A percentile compares a stretch with the other conserved stretches of the same genome.
Conservation (phyloP, 257 asterid genomes). For the Mentha longifolia region DNA sequence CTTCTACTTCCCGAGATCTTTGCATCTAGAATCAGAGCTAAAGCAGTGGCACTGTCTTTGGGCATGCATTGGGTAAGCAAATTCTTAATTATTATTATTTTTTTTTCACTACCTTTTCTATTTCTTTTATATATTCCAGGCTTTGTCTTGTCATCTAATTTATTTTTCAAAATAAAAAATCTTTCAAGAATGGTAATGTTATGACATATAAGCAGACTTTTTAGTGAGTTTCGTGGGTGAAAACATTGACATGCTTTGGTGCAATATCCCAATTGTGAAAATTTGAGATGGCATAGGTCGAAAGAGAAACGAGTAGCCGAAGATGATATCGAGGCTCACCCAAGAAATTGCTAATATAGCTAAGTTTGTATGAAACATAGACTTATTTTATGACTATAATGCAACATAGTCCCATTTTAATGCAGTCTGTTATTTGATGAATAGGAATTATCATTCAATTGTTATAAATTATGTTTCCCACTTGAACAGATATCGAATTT, state of each 20-base stretch:
- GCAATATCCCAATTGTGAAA: too few species aligned
- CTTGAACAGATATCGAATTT: slow-evolving; percentile 79
- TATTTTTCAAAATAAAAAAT: too few species aligned
- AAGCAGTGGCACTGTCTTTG: slow-evolving; percentile 88
- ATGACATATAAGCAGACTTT: too few species aligned
- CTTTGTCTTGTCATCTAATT: background rate
- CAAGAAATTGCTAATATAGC: too few species aligned
- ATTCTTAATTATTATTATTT: background rate
- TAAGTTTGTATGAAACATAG: too few species aligned
- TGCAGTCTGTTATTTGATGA: slow-evolving; percentile 5
- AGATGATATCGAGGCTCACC: too few species aligned
- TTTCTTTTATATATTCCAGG: background rate
- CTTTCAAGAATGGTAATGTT: too few species aligned
- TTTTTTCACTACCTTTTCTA: slow-evolving; percentile 13
- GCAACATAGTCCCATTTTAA: background rate
- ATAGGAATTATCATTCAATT: background rate
- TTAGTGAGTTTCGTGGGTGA: too few species aligned
- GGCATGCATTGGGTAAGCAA: slow-evolving; percentile 93
- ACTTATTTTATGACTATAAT: background rate
- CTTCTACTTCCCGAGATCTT: slow-evolving; percentile 92
- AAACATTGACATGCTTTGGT: too few species aligned
- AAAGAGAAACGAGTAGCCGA: too few species aligned
- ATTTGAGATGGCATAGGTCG: too few species aligned
- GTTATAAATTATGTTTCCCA: background rate
- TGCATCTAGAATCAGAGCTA: slow-evolving; percentile 90